A percentile compares a stretch with the other conserved stretches of the same genome.
These are phyloP conservation scores for Populus tomentosa DNA, from an alignment of 441 rosid species.

Conservation along the genomic window DNA sequence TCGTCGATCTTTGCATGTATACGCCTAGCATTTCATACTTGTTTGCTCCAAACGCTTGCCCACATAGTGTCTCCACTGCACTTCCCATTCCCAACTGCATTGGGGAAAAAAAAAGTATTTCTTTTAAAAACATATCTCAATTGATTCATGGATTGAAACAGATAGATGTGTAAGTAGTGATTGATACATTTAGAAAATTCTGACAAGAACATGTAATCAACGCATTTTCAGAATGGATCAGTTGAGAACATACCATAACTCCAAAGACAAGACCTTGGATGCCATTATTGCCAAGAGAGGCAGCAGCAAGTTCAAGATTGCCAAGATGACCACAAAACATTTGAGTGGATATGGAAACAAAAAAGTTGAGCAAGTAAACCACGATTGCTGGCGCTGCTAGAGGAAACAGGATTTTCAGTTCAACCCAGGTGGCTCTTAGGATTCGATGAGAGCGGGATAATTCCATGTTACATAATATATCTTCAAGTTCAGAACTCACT, in stretches of 20 bases:
- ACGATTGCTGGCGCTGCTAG: too few relatives aligned
- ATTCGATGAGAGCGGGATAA: constrained; percentile 32
- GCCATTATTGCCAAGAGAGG: too few relatives aligned
- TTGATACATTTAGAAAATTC: background rate
- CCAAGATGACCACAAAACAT: too few relatives aligned
- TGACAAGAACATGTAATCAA: background rate
- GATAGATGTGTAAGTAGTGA: background rate
- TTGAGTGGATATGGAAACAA: too few relatives aligned
- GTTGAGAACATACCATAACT: too few relatives aligned
- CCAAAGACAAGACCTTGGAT: too few relatives aligned
- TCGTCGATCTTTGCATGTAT: constrained; percentile 63
- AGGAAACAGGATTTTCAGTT: too few relatives aligned
- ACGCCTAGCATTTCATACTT: constrained; percentile 54
- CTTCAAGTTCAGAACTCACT: constrained; percentile 46
- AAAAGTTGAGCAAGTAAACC: too few relatives aligned
- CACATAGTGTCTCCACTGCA: constrained; percentile 77
- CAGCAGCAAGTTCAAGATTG: too few relatives aligned
- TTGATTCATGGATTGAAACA: background rate
- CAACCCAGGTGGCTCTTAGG: constrained; percentile 22
- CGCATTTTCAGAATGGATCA: background rate
- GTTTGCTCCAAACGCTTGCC: constrained; percentile 78
- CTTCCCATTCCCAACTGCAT: constrained; percentile 86
- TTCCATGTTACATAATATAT: constrained; percentile 29
- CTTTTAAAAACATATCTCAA: background rate
- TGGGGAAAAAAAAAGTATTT: too few relatives aligned